phyloP scores from a whole-genome alignment of 495 filamentous ascomycete species.

The Penicillium bialowiezense region DNA sequence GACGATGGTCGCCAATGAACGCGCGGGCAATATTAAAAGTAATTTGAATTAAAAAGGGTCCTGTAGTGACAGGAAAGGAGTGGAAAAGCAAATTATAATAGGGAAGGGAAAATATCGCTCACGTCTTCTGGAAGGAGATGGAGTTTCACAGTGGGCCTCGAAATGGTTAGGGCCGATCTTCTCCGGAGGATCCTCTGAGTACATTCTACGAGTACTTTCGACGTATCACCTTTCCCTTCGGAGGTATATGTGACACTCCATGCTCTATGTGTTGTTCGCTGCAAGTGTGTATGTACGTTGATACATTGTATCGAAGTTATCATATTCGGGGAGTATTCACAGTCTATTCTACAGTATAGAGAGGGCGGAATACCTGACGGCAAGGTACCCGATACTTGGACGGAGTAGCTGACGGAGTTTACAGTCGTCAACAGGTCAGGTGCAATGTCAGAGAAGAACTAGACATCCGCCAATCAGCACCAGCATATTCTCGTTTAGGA shows the following conservation, averaged over 20 bases:
- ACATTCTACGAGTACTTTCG: background rate
- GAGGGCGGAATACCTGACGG: too few relatives aligned
- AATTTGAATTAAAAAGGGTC: background rate
- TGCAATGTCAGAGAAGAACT: conserved; percentile 4
- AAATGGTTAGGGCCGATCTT: conserved; percentile 26
- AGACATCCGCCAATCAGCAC: conserved; percentile 10
- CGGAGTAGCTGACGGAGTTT: background rate
- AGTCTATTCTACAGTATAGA: too few relatives aligned
- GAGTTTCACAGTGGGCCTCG: conserved; percentile 23
- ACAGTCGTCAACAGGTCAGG: conserved; percentile 11
- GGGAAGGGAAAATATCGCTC: conserved; percentile 2
- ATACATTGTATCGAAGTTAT: background rate
- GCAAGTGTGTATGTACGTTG: background rate
- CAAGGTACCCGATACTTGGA: too few relatives aligned
- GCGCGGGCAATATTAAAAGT: conserved; percentile 35
- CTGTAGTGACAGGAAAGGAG: conserved; percentile 2
- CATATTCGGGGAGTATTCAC: background rate
- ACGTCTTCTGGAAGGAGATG: conserved; percentile 29
- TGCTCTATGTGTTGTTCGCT: background rate
- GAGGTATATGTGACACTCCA: background rate
- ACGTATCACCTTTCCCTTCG: background rate
- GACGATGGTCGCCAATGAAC: conserved; percentile 62
- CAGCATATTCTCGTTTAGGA: background rate
- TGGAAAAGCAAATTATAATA: background rate
- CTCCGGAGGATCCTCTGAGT: conserved; percentile 26